A percentile compares a stretch with the other conserved stretches of the same genome.
phyloP scores from a whole-genome alignment of 2,329 filamentous ascomycete genomes.

The Epichloe hybrida region DNA sequence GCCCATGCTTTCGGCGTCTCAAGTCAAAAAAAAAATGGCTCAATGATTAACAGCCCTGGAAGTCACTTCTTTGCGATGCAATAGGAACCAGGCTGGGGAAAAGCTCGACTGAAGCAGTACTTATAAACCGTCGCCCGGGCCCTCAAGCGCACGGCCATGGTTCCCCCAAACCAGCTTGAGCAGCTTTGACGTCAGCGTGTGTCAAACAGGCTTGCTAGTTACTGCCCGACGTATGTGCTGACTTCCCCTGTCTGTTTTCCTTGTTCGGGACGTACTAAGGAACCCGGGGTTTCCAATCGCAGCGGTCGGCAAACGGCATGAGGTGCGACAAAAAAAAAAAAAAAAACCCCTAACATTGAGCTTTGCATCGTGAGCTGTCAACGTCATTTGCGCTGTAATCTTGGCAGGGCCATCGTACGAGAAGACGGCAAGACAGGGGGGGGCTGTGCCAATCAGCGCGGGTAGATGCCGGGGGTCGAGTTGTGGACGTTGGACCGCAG shows the following conservation, averaged over 20 bases:
- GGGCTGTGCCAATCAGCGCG: neutral
- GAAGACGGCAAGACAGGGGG: no score
- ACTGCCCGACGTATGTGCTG: neutral
- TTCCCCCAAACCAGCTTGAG: neutral
- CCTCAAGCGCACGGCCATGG: neutral
- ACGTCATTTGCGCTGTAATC: neutral
- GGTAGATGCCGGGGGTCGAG: neutral
- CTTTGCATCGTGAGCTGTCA: neutral
- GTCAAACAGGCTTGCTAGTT: neutral
- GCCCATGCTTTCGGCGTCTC: neutral
- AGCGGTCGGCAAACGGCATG: no score
- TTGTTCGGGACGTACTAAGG: neutral
- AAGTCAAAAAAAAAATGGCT: neutral
- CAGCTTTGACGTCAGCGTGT: neutral
- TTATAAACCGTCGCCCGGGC: neutral
- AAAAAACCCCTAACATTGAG: neutral
- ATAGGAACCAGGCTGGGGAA: neutral
- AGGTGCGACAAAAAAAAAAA: neutral
- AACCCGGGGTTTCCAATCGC: no score
- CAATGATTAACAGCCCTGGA: no score
- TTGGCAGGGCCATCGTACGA: slow-evolving; percentile 1
- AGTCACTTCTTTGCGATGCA: neutral
- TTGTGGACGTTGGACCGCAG: neutral
- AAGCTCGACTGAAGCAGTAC: neutral
- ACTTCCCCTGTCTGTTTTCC: neutral